Conservation (phyloP, 495 filamentous ascomycete genomes). For the Viridothelium virens region DNA sequence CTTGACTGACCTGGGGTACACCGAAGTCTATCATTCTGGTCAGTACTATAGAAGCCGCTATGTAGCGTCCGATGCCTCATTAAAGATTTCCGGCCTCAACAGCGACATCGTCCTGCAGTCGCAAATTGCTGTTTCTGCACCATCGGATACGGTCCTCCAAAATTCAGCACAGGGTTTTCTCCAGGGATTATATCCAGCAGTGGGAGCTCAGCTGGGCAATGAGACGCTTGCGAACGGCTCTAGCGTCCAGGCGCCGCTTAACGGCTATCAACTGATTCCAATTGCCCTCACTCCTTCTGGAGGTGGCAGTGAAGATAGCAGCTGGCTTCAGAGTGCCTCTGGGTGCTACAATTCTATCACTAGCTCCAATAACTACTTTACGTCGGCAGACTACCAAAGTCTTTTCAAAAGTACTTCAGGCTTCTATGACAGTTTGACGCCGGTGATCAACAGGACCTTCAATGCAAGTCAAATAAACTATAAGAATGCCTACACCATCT, state of each 20-base stretch:
- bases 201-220: constrained; percentile 35
- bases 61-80: constrained; percentile 42
- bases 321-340: constrained; percentile 52
- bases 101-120: constrained; percentile 48
- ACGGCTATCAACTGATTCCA: constrained; percentile 56
- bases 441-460: constrained; percentile 55
- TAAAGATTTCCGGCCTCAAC: constrained; percentile 51
- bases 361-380: constrained; percentile 67
- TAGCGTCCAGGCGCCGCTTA: constrained; percentile 45
- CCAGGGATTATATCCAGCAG: constrained; percentile 57
- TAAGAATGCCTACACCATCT: constrained; percentile 70
- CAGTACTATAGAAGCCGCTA: constrained; percentile 58
- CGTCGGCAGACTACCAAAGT: constrained; percentile 49
- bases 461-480: constrained; percentile 46
- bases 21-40: constrained; percentile 53
- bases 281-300: constrained; percentile 39
- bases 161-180: constrained; percentile 43
- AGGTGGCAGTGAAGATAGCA: constrained; percentile 45
- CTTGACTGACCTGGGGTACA: constrained; percentile 54
- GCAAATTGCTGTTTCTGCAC: constrained; percentile 50
- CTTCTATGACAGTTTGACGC: constrained; percentile 58
- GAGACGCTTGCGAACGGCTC: constrained; percentile 48
- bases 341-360: constrained; percentile 54
- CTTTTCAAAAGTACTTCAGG: constrained; percentile 47
- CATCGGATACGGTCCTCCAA: constrained; percentile 34